Evolutionary conservation across 768 basidiomycete genomes (phyloP), one percentile per base, ranked within the genome.

Genomic region (Kockovaella imperatae): DNA sequence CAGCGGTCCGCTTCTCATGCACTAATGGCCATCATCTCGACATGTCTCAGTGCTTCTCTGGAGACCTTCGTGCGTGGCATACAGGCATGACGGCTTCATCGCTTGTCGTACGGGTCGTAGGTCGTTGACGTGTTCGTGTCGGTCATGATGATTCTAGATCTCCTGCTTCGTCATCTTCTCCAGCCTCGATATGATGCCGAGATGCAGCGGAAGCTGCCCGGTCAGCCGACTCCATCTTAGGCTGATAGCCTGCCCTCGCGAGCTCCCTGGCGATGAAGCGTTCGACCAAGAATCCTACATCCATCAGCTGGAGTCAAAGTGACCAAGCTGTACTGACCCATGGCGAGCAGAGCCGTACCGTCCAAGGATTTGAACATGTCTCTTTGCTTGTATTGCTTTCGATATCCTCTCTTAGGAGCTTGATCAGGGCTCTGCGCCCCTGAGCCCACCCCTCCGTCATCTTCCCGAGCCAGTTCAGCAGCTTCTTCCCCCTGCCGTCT

Each of bases 311-410:
- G 41, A 25, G 28, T 26, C 15, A 21, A 14, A 32, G 31, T 10
- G 31, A 32, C 10, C 10, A n/a, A 32, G 31, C 10, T 32, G 10
- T 7, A 53, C 59, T 39, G 34, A 60, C 62, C 59, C 20, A 64
- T 21, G 18, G 56, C 57, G 29, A 64, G 35, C 5, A 64, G 46
- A 24, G 56, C 62, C 10, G 49, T 23, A 10, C 62, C 62, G 24
- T 64, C 58, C 6, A 64, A 40, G 3, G 57, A 56, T 11, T 36
- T 31, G 31, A 40, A 49, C 59, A 64, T 61, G 44, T 64, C 57
- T 25, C 58, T 44, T 21, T 42, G 43, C 34, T 57, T 57, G 35
- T 56, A 56, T 34, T 31, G 13, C 31, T 34, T 28, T 34, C 13
- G 15, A 17, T n/a, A 13, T 14, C 18, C 28, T 14, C 34, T 30